A percentile compares a stretch with the other conserved stretches of the same genome.
These are phyloP conservation scores for Dendrothele bispora DNA, from an alignment of 768 basidiomycete genomes.

Conservation along the genomic window DNA sequence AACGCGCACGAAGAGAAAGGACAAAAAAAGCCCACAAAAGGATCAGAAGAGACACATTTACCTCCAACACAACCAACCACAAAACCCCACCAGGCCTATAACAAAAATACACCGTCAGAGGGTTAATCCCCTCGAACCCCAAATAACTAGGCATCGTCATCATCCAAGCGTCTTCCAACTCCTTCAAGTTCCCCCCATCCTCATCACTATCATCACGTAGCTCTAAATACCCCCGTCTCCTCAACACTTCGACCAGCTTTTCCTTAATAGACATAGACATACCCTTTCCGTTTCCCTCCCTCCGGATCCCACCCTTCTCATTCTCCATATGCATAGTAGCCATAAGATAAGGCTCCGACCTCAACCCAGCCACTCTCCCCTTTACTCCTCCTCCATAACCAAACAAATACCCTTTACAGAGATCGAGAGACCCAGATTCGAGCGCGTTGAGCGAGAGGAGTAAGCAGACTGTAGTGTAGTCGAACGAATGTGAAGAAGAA, in stretches of 20 bases:
- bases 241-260: constrained; percentile 41
- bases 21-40: too few species aligned
- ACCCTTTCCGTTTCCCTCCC: constrained; percentile 15
- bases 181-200: constrained; percentile 24
- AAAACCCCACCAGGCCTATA: constrained; percentile 38
- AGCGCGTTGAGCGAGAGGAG: constrained; percentile 57
- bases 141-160: constrained; percentile 71
- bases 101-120: constrained; percentile 67
- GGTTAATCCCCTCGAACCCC: constrained; percentile 71
- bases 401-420: constrained; percentile 50
- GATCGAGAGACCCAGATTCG: constrained; percentile 45
- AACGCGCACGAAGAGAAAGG: too few species aligned
- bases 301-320: constrained; percentile 28
- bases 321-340: constrained; percentile 42
- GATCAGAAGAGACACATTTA: constrained; percentile 21
- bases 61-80: constrained; percentile 57
- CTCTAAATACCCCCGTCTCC: constrained; percentile 21
- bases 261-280: constrained; percentile 32
- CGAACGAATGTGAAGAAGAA: constrained; percentile 50
- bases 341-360: constrained; percentile 42
- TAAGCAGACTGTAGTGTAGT: constrained; percentile 55
- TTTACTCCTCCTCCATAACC: constrained; percentile 47
- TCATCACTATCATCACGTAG: constrained; percentile 10
- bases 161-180: constrained; percentile 62
- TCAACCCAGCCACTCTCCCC: constrained; percentile 46